Evolutionary conservation across 306 rosid species (phyloP), one percentile per base, ranked within the genome.

Genomic region (Fragaria iinumae): DNA sequence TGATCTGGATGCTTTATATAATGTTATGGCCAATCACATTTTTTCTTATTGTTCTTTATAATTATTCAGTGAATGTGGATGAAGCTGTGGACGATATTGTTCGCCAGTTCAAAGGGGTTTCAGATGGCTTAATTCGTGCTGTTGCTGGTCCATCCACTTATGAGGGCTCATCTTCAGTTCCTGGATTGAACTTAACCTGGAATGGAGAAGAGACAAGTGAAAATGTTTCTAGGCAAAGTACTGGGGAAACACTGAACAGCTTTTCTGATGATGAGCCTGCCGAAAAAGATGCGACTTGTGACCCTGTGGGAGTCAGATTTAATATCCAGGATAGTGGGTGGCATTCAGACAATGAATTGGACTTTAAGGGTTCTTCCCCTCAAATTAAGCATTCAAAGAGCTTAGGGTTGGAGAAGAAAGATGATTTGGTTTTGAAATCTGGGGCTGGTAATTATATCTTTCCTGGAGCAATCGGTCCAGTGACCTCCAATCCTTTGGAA

Each of bases 51-150:
- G 8, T 44, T 41, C 59, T 36, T 7, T 39, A 75, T 82, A 72
- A 63, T 38, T 72, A 57, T 80, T 67, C 93, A 96, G 99, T 96
- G 72, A 92, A 89, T 72, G 96, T 92, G 75, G 99, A 96, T 80
- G 98, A 88, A 85, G 99, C 99, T 39, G 84, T 91, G 88, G 99
- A 96, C 82, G 98, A 92, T 82, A 91, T 92, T 81, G 93, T 93
- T 75, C 90, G 97, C 59, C 99, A 96, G 80, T 92, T 96, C 80
- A 91, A 88, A 87, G 99, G 93, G 52, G 98, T 89, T 85, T 96
- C 99, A 69, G 99, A 85, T 85, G 98, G 98, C 75, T 85, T 92
- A 74, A 81, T 77, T 85, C 88, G 90, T 71, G 90, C 90, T 69
- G 96, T 92, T 77, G 88, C 75, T 70, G 93, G 88, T 78, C 77